Evolutionary conservation across 495 filamentous ascomycete species (phyloP), one percentile per base, ranked within the genome.

Genomic region (Letharia lupina): DNA sequence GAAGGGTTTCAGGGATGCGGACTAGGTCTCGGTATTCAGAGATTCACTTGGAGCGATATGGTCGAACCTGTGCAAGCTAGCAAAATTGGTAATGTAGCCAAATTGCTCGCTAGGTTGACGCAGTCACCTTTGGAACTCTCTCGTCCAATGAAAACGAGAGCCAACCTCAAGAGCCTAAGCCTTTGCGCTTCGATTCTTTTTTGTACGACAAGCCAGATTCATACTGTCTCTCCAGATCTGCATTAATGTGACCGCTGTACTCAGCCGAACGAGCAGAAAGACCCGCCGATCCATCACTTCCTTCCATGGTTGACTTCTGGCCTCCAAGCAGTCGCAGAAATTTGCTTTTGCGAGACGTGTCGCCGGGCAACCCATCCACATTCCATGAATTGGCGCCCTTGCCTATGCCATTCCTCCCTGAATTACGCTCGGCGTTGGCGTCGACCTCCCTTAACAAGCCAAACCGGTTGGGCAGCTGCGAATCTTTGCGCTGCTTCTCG

Each of bases 221-320:
- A 65, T 83, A 87, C 68, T 86, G 85, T 62, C 77, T 80, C 71
- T 87, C 83, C 15, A 87, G 75, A 58, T 86, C 84, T 42, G 76
- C 74, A 60, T 86, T 79, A 33, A 81, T 75, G 60, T 75, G 71
- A 48, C 23, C 50, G 23, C 62, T 45, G 20, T 11, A 13, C 41
- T 57, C 42, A 64, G 39, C 50, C 33, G 23, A 10, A 50, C 20
- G 11, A 64, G 52, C 50, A 41, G 62, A 64, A 52, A 37, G 28
- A 15, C 44, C 20, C 37, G 23, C 52, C 37, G 44, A 39, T 31
- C 0, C 37, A 42, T 18, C 54, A 16, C 23, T 28, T 56, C 48
- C 50, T 31, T 42, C 39, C 3, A 31, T 56, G 7, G 31, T 42
- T 42, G 62, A 44, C 62, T 64, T 57, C 48, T 64, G 28, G n/a